Conservation (phyloP, 2,329 filamentous ascomycete species). For the Pseudovirgaria hyperparasitica region DNA sequence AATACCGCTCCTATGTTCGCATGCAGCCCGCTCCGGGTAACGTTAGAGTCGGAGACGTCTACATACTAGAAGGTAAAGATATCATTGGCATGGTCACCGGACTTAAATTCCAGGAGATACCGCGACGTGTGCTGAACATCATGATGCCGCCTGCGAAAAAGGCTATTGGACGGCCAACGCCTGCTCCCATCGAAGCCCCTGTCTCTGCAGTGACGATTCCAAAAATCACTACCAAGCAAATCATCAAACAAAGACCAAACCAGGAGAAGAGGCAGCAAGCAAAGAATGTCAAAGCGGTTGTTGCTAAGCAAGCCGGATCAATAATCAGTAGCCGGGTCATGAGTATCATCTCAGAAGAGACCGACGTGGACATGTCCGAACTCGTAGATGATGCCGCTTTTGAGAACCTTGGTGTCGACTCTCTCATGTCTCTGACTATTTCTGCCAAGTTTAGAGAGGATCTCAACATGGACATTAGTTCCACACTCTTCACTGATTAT, state of each 20-base stretch:
- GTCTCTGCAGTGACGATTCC: conserved; percentile 30
- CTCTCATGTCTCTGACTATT: conserved; percentile 47
- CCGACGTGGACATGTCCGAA: conserved; percentile 44
- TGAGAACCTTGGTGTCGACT: conserved; percentile 50
- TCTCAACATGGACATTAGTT: conserved; percentile 45
- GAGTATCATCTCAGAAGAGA: conserved; percentile 55
- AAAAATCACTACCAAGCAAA: conserved; percentile 40
- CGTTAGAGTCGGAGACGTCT: conserved; percentile 46
- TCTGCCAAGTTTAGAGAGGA: conserved; percentile 51
- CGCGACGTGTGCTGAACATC: conserved; percentile 52
- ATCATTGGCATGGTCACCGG: conserved; percentile 47
- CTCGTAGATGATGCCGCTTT: conserved; percentile 48
- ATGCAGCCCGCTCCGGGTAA: conserved; percentile 45
- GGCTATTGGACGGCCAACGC: conserved; percentile 12
- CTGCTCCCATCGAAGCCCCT: conserved; percentile 18
- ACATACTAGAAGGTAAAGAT: conserved; percentile 46
- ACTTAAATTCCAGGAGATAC: conserved; percentile 55
- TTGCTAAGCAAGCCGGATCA: conserved; percentile 31
- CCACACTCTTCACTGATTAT: conserved; percentile 47
- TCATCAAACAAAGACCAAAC: no score
- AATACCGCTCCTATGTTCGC: conserved; percentile 48
- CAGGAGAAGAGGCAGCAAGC: no score
- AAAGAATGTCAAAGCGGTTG: conserved; percentile 33
- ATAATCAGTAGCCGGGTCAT: conserved; percentile 43
- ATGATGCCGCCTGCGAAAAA: conserved; percentile 50